Conservation (phyloP, 805 yeast genomes). For the Nakazawaea wyomingensis region DNA sequence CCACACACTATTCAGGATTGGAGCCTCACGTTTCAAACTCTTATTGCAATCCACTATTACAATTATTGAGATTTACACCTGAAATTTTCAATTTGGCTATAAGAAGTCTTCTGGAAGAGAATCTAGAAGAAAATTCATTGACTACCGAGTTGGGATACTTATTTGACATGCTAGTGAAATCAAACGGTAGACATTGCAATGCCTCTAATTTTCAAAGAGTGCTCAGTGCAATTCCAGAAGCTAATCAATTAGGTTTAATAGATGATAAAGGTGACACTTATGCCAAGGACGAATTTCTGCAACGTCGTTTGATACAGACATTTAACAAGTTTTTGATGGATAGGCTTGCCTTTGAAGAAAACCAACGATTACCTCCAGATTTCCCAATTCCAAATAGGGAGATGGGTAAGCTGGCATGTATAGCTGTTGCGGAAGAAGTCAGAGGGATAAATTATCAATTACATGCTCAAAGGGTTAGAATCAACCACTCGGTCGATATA, state of each 20-base stretch:
- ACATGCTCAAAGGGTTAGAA: conserved; percentile 28
- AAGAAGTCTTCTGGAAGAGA: conserved; percentile 48
- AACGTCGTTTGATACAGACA: conserved; percentile 40
- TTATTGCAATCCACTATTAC: conserved; percentile 72
- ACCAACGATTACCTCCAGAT: conserved; percentile 20
- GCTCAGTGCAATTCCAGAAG: conserved; percentile 43
- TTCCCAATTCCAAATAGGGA: conserved; percentile 1
- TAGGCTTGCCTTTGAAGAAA: conserved; percentile 46
- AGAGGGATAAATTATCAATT: conserved; percentile 35
- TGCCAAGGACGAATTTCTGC: conserved; percentile 36
- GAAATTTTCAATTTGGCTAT: conserved; percentile 63
- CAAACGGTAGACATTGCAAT: conserved; percentile 72
- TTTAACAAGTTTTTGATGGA: conserved; percentile 59
- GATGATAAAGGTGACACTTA: conserved; percentile 38
- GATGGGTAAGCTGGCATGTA: conserved; percentile 33
- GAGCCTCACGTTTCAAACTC: conserved; percentile 83
- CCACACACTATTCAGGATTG: conserved; percentile 72
- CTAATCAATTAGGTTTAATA: conserved; percentile 46
- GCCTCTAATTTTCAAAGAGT: conserved; percentile 72
- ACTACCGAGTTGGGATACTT: conserved; percentile 82
- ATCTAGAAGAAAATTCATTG: conserved; percentile 42
- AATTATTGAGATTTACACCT: conserved; percentile 74
- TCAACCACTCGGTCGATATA: conserved; percentile 39
- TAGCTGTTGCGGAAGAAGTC: conserved; percentile 37
- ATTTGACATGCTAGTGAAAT: conserved; percentile 85